Base-by-base conservation (phyloP, 805 yeast species). In the Lachancea sp. region DNA sequence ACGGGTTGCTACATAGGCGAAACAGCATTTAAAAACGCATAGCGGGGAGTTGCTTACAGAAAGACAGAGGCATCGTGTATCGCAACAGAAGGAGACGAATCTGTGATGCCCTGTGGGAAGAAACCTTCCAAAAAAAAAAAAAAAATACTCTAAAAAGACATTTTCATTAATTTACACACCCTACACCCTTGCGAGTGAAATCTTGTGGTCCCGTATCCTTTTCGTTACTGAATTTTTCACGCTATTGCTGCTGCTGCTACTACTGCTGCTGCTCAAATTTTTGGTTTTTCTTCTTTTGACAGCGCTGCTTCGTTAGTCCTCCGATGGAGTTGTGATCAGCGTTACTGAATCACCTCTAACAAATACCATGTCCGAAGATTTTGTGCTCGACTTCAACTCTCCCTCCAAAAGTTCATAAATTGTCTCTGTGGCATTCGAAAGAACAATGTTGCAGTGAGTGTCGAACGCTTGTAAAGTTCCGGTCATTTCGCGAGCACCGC, bases 291-390 rank as follows among this genome's bases (percentile, higher is more conserved):
- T n/a, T n/a, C n/a, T n/a, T n/a, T n/a, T n/a, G n/a, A n/a, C n/a
- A n/a, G n/a, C n/a, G n/a, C n/a, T n/a, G n/a, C n/a, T 30, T 6
- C 25, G 8, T 32, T 32, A 32, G 13, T 60, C 64, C 9, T 60
- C 62, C 25, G 61, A 43, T 18, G 73, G 69, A 4, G 81, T 73
- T 44, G 84, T 80, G 44, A 93, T 82, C 54, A 90, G 74, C 41
- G 95, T 87, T 36, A 93, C 98, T 2, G 95, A 81, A 67, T 93
- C 99, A n/a, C 99, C 99, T 70, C 99, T 82, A 13, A 93, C 90
- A 67, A 91, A 91, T 36, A 93, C 81, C 89, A 93, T 86, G 45
- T 87, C 96, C 15, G 88, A 76, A 50, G 75, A 74, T 58, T 81
- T 84, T 18, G 72, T 72, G 16, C 57, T 63, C 9, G 77, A 65